Base-by-base conservation (phyloP, 805 yeast genomes). In the Starmerella vitae region DNA sequence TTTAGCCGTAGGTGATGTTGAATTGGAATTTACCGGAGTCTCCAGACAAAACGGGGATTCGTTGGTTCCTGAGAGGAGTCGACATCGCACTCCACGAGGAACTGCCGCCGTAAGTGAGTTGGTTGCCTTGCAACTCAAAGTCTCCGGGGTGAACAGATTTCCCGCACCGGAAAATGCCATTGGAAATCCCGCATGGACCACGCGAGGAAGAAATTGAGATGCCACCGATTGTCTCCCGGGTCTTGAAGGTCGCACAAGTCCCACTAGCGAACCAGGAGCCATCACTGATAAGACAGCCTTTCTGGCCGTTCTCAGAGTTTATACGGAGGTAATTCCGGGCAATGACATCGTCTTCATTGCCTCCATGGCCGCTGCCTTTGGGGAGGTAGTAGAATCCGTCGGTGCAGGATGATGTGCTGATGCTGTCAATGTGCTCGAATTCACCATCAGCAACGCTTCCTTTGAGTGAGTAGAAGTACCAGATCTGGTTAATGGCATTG, bases 181-280 rank as follows among this genome's bases (percentile, higher is more conserved):
- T 57, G 44, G 42, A 52, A 37, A 51, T 51, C 42, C 57, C 77
- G 62, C 96, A 86, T 44, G 64, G 70, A 0, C 96, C 96, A 50
- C 70, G 74, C 29, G 82, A 72, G 1, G 91, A 70, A 43, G 67
- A 67, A 33, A 86, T 53, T 41, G 74, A 70, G 51, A 72, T 70
- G n/a, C 91, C 91, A 3, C 91, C 91, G 58, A 73, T 74, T 24
- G 78, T 72, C 38, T 74, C 67, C 24, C 59, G 52, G 20, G 80
- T 50, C 20, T 66, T 66, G 60, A 67, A 86, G 4, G 78, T 74
- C 4, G 95, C 97, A 59, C 96, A 88, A 0, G 91, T 73, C 1
- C 95, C 95, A 30, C 62, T 56, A 4, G 69, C 55, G 60, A 78
- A 82, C 91, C 93, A 86, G 48, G 74, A 70, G 3, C 98, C 98